Conservation (phyloP, 108 stramenopile genomes). For the Nitzschia sp. region DNA sequence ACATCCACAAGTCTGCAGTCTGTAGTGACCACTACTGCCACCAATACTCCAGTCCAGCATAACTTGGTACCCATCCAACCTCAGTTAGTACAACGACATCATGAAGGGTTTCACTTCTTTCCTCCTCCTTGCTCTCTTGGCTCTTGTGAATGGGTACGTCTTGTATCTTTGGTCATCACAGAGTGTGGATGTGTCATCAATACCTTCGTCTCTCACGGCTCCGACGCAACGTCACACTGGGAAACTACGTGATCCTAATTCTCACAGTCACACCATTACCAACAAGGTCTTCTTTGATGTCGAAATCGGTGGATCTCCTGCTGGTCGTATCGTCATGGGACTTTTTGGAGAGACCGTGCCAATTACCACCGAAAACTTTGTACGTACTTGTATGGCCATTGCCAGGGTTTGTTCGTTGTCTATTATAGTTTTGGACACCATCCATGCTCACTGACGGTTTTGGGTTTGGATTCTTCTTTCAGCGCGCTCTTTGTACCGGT, state of each 20-base stretch:
- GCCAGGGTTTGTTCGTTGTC: constrained; percentile 1
- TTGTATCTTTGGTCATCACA: not conserved
- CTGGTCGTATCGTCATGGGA: constrained; percentile 84
- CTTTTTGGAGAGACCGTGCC: constrained; percentile 91
- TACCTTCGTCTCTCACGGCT: no score
- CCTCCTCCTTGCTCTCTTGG: constrained; percentile 26
- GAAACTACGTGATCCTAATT: not conserved
- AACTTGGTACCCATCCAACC: not conserved
- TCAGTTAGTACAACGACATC: not conserved
- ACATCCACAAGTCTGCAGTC: no score
- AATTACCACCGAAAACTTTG: constrained; percentile 91
- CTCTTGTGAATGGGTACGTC: constrained; percentile 32
- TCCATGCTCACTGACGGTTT: not conserved
- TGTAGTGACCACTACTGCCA: no score
- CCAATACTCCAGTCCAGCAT: no score
- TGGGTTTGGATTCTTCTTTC: not conserved
- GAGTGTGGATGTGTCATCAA: not conserved
- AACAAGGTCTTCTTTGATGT: constrained; percentile 89
- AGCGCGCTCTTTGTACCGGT: constrained; percentile 89
- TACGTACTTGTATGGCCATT: constrained; percentile 12
- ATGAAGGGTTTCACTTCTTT: constrained; percentile 38
- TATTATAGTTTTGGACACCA: not conserved
- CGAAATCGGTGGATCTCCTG: constrained; percentile 36
- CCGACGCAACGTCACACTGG: constrained; percentile 15
- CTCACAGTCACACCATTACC: constrained; percentile 57